Base-by-base conservation (phyloP, 768 basidiomycete genomes). In the Mycena galericulata region DNA sequence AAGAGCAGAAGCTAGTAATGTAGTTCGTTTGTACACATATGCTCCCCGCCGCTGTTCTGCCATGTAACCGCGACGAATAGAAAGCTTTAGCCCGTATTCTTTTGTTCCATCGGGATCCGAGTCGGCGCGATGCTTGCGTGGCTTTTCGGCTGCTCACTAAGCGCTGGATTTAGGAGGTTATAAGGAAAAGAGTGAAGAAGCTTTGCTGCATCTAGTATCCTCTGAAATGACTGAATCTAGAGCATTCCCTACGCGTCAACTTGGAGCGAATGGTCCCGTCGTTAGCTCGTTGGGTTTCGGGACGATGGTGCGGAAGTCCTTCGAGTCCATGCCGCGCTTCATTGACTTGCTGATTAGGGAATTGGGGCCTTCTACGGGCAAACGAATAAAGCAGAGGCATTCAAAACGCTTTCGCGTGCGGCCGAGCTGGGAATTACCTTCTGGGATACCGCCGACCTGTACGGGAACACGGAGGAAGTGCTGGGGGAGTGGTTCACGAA, bases 241-340 rank as follows among this genome's bases (percentile, higher is more conserved):
- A n/a, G n/a, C n/a, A n/a, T n/a, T 17, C n/a, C 22, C 50, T n/a
- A 24, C 29, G 34, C 34, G 14, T 22, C 20, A 14, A 9, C n/a
- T n/a, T n/a, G n/a, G n/a, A n/a, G n/a, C n/a, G n/a, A n/a, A n/a
- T n/a, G n/a, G n/a, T n/a, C n/a, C n/a, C 57, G 14, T 17, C 43
- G 26, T 41, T 24, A 41, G 24, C 20, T 34, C 26, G 26, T 50
- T 24, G 30, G 30, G 22, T 14, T 8, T 53, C 3, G 17, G n/a
- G 9, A 11, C 29, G 27, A 17, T 30, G 86, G 86, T 84, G n/a
- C n/a, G 41, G 27, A 17, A 18, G 22, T 47, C 17, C 15, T 8
- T n/a, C 40, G 8, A 30, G 29, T 27, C 15, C 29, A 4, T 4
- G 10, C 17, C 5, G 15, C 18, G 9, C 27, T 22, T 5, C 15